Evolutionary conservation across 805 yeast genomes (phyloP).

Genomic region (Starmera pachycereana): DNA sequence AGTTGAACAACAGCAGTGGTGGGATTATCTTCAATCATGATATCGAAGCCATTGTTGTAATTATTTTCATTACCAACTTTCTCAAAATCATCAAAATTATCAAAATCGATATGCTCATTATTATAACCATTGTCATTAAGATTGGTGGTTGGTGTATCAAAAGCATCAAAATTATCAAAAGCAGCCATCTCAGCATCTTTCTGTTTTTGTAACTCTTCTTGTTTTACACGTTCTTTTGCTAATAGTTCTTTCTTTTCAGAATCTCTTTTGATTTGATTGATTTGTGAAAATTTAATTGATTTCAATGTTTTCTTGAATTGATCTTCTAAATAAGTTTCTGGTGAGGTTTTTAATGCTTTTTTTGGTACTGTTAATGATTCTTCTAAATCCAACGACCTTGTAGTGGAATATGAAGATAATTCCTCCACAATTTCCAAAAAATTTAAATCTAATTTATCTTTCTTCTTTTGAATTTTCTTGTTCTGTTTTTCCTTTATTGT

Average conservation of each 20-base stretch:
- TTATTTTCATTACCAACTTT: background rate
- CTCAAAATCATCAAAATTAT: slow-evolving; percentile 17
- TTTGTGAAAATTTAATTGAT: slow-evolving; percentile 23
- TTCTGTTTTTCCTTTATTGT: slow-evolving; percentile 24
- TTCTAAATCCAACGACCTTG: background rate
- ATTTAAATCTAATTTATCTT: slow-evolving; percentile 6
- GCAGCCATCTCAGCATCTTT: slow-evolving; percentile 2
- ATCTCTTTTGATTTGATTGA: slow-evolving; percentile 21
- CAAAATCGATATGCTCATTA: slow-evolving; percentile 12
- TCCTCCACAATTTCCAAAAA: slow-evolving; percentile 3
- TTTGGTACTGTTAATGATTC: slow-evolving; percentile 3
- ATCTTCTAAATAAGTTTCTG: slow-evolving; percentile 20
- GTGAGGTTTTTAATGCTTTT: slow-evolving; percentile 10
- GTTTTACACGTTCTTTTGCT: slow-evolving; percentile 6
- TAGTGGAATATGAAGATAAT: slow-evolving; percentile 7
- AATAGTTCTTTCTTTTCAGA: slow-evolving; percentile 6
- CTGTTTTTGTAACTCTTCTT: slow-evolving; percentile 4
- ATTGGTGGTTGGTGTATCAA: slow-evolving; percentile 6
- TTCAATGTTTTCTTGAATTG: slow-evolving; percentile 21
- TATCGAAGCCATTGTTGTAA: background rate
- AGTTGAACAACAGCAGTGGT: too few relatives aligned
- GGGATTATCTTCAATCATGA: too few relatives aligned
- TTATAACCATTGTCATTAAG: too few relatives aligned
- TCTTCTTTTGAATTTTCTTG: slow-evolving; percentile 5
- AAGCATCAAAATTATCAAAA: slow-evolving; percentile 14